Evolutionary conservation across 768 basidiomycete genomes (phyloP).

Genomic region (Russula foetens): DNA sequence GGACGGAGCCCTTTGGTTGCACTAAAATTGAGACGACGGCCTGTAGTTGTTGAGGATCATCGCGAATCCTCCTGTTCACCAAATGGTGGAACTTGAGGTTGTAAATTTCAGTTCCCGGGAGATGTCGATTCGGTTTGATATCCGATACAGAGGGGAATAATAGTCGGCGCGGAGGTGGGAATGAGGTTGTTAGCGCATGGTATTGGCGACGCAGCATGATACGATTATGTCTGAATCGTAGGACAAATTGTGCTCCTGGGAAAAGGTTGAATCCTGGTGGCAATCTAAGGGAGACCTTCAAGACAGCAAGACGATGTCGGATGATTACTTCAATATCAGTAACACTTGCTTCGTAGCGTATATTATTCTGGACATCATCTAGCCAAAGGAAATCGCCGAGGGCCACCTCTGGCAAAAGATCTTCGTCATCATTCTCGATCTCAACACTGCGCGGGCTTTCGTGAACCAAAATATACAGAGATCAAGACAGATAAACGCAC

Average conservation of each 20-base stretch:
- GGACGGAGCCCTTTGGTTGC: conserved; percentile 38
- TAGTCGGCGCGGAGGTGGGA: conserved; percentile 35
- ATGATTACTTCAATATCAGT: not conserved
- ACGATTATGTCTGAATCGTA: conserved; percentile 48
- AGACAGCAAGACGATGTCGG: conserved; percentile 22
- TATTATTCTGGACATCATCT: conserved; percentile 3
- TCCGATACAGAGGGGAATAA: conserved; percentile 40
- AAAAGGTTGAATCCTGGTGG: conserved; percentile 33
- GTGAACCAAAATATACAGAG: not conserved
- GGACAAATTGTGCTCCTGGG: conserved; percentile 34
- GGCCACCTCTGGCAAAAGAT: conserved; percentile 10
- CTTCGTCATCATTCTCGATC: conserved; percentile 5
- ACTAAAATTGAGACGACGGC: conserved; percentile 39
- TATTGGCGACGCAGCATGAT: conserved; percentile 51
- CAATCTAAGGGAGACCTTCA: conserved; percentile 43
- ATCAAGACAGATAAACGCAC: not conserved
- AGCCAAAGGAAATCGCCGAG: conserved; percentile 7
- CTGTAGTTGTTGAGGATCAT: too few relatives aligned
- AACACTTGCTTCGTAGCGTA: conserved; percentile 11
- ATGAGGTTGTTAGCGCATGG: conserved; percentile 42
- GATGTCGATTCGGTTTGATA: conserved; percentile 19
- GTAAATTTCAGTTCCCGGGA: conserved; percentile 11
- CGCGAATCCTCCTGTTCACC: too few relatives aligned
- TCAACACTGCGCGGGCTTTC: not conserved
- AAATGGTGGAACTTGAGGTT: too few relatives aligned